phyloP scores from a whole-genome alignment of 805 yeast species.

The Metschnikowia amazonensis region DNA sequence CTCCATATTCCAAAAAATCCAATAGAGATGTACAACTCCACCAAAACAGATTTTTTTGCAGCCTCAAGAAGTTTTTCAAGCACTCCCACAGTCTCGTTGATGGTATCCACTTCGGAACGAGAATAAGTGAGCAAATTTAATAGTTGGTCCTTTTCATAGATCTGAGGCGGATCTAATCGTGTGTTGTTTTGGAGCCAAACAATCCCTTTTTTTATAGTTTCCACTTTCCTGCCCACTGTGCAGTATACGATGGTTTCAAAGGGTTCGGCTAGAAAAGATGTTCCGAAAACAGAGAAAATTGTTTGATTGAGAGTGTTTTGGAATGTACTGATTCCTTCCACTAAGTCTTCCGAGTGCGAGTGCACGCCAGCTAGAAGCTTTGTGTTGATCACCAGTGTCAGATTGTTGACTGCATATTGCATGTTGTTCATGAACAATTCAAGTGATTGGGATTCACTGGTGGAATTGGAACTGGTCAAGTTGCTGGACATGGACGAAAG shows the following conservation, averaged over 20 bases:
- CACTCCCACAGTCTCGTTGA: slow-evolving; percentile 30
- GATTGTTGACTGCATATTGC: slow-evolving; percentile 28
- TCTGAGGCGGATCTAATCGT: slow-evolving; percentile 6
- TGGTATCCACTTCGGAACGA: slow-evolving; percentile 37
- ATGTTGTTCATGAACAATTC: slow-evolving; percentile 6
- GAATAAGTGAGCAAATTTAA: slow-evolving; percentile 47
- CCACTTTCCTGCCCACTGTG: slow-evolving; percentile 69
- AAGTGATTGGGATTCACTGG: neutral
- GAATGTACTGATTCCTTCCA: slow-evolving; percentile 7
- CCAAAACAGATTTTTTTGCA: slow-evolving; percentile 33
- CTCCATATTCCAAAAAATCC: slow-evolving; percentile 48
- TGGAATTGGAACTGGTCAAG: neutral
- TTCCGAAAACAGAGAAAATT: slow-evolving; percentile 57
- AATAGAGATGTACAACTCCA: slow-evolving; percentile 47
- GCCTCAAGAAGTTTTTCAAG: slow-evolving; percentile 26
- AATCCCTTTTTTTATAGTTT: slow-evolving; percentile 62
- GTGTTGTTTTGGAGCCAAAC: slow-evolving; percentile 73
- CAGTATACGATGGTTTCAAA: slow-evolving; percentile 71
- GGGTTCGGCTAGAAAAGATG: slow-evolving; percentile 63
- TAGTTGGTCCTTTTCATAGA: slow-evolving; percentile 25
- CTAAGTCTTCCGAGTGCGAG: slow-evolving; percentile 24
- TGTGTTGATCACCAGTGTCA: slow-evolving; percentile 55
- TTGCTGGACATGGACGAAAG: neutral
- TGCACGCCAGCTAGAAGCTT: slow-evolving; percentile 65
- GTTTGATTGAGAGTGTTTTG: slow-evolving; percentile 51